A percentile compares a stretch with the other conserved stretches of the same genome.
Conservation (phyloP, 1,139 yeast species). For the Candida dubliniensis region DNA sequence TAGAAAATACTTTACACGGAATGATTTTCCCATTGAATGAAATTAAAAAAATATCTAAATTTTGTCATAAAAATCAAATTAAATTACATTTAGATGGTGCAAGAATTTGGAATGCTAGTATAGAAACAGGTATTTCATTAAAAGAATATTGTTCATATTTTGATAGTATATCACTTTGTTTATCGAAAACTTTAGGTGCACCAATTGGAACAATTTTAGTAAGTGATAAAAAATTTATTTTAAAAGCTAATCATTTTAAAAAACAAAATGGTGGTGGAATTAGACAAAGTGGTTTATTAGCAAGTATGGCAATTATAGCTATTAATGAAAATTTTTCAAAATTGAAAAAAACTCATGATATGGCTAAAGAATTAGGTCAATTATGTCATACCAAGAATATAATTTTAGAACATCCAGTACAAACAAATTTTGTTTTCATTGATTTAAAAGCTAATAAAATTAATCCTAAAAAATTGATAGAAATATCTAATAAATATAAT, state of each 20-base stretch:
- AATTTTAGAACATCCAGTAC: conserved; percentile 38
- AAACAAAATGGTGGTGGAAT: conserved; percentile 52
- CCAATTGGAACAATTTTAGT: conserved; percentile 49
- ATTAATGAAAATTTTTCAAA: conserved; percentile 39
- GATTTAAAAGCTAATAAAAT: conserved; percentile 36
- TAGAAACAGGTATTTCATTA: conserved; percentile 39
- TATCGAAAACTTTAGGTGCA: conserved; percentile 48
- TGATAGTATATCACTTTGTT: conserved; percentile 47
- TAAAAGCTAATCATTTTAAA: conserved; percentile 47
- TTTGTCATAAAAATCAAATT: conserved; percentile 35
- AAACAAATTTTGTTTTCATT: conserved; percentile 44
- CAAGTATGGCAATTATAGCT: conserved; percentile 44
- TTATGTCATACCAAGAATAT: conserved; percentile 39
- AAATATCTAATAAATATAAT: conserved; percentile 26
- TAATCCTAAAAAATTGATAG: conserved; percentile 27
- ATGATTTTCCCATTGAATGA: conserved; percentile 45
- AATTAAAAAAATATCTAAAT: conserved; percentile 37
- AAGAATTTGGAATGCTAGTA: conserved; percentile 48
- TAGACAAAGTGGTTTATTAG: conserved; percentile 45
- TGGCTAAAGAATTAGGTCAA: conserved; percentile 53
- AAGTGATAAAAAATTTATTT: conserved; percentile 30
- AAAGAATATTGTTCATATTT: conserved; percentile 41
- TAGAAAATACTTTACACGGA: conserved; percentile 50
- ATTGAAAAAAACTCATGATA: conserved; percentile 49
- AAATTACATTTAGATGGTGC: conserved; percentile 49